Base-by-base conservation (phyloP, 2,329 filamentous ascomycete genomes). In the Clonostachys solani region DNA sequence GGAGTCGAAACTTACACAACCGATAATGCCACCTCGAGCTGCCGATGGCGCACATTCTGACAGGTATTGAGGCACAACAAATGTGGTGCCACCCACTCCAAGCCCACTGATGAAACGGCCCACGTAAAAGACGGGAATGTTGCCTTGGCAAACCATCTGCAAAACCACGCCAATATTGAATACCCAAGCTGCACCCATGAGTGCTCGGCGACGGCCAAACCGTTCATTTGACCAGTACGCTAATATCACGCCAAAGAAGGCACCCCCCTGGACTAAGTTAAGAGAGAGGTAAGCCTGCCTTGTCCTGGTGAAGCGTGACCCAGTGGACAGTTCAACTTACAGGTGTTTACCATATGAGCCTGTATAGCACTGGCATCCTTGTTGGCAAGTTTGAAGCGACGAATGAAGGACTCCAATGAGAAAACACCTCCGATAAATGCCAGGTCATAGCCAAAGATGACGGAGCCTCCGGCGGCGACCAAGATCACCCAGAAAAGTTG, bases 21-120 rank as follows among this genome's bases (percentile, higher is more conserved):
- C 74, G 23, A 76, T 71, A 16, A 76, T 72, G 16, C 75, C 56
- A 54, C 75, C 76, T 56, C 78, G 69, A 40, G 68, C 74, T 18
- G 68, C 69, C 1, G 77, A 72, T 53, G 77, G 74, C 0, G 77
- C 73, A 54, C 72, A 74, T 57, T 82, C 79, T 1, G 77, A 74
- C 42, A 80, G 74, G 56, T 81, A 82, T 34, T 81, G 69, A 3
- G 78, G 78, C 3, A 82, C 73, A 19, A 71, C 68, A 62, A 77
- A 74, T 15, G 68, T 69, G 47, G 74, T 61, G 13, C 74, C 52
- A 13, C 74, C 76, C 40, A 79, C 66, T 12, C 74, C 75, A 60
- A 72, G 71, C 2, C 76, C 75, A 13, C 68, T 70, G 36, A 79
- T 57, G 36, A 38, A n/a, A 18, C 36, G 36, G 36, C 36, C 36